Base-by-base conservation (phyloP, 768 basidiomycete species). In the Podaxis carcinomalis region DNA sequence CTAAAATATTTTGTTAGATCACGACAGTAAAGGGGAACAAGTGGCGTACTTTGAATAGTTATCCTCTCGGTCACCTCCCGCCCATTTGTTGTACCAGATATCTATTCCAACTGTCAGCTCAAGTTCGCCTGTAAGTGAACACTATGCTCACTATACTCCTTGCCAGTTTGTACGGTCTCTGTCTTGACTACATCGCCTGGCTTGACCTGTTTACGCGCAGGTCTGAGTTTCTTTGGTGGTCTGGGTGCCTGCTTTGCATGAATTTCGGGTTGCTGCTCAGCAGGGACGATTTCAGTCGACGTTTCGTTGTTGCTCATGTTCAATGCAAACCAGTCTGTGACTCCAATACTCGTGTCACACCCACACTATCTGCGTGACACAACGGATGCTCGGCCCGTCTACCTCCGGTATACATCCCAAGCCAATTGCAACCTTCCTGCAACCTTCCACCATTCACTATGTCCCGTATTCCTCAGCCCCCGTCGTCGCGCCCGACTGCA, bases 1-100 rank as follows among this genome's bases (percentile, higher is more conserved):
- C 93, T 95, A 68, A 9, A 57, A 10, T 47, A 21, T 25, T 53
- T 64, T 11, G 68, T 60, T 42, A 64, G 54, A 28, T 46, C 37
- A 28, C 28, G 23, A 40, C 49, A 46, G 16, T 36, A 25, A n/a
- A 37, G 19, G 21, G 27, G 54, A 51, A 51, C 13, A 25, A 21
- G 16, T 56, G 13, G 63, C 89, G 61, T 65, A 94, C 95, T 94
- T 96, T 37, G 95, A 95, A 71, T 98, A 94, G 61, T 85, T 90
- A 71, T 99, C 96, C 73, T 98, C 97, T 32, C 93, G 85, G 72
- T 99, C 97, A 59, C 96, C 97, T 57, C 97, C 97, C n/a, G 97
- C 97, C 96, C 96, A 98, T 77, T 97, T 96, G 75, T 98, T 95
- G 72, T 96, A 98, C 96, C 97, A 99, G 55, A 96, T 91, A 74